phyloP scores from a whole-genome alignment of 129 eudicot species.

The Deinandra increscens region DNA sequence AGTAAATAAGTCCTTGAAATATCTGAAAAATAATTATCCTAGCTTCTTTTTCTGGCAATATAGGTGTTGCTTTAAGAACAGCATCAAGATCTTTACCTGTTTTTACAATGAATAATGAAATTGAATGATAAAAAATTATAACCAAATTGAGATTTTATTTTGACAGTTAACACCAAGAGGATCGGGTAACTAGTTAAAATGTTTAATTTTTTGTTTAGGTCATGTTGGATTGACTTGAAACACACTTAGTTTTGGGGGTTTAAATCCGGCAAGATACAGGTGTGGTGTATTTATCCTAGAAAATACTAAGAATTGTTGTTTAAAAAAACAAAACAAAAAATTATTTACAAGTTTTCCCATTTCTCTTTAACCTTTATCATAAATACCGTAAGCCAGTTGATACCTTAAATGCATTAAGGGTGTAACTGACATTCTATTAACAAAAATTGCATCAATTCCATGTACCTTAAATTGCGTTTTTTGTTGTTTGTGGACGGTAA shows the following conservation, averaged over 20 bases:
- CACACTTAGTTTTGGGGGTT: too few relatives aligned
- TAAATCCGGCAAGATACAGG: too few relatives aligned
- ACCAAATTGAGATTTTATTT: background rate
- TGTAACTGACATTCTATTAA: background rate
- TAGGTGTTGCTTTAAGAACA: conserved; percentile 80
- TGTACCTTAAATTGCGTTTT: background rate
- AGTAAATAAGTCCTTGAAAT: conserved; percentile 94
- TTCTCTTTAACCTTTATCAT: background rate
- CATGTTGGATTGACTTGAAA: background rate
- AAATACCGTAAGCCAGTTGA: background rate
- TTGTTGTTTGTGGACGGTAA: too few relatives aligned
- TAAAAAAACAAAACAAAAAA: too few relatives aligned
- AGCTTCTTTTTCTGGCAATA: conserved; percentile 91
- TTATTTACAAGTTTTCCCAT: background rate
- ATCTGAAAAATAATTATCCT: conserved; percentile 86
- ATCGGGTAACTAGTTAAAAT: background rate
- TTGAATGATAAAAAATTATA: background rate
- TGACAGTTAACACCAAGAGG: background rate
- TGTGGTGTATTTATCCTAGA: too few relatives aligned
- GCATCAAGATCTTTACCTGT: conserved; percentile 98
- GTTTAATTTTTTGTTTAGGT: background rate
- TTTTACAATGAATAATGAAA: background rate
- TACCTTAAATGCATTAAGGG: background rate
- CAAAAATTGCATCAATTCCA: background rate
- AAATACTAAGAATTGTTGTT: too few relatives aligned